Conservation (phyloP, 345 rosid species). For the Geranium brycei region DNA sequence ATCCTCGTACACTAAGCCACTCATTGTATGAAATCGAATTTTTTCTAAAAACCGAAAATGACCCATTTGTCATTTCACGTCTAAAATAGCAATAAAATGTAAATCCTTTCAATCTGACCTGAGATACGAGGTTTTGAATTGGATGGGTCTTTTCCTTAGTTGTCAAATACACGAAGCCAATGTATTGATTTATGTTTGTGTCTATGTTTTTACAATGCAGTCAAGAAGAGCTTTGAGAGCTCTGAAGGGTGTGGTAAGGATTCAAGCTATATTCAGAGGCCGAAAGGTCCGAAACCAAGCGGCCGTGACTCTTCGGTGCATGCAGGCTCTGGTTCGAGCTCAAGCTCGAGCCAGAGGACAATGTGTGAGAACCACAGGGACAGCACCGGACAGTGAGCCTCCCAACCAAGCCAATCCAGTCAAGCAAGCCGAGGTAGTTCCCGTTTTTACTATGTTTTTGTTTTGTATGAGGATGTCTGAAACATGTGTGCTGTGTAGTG, state of each 20-base stretch:
- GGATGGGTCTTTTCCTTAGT: too few species aligned
- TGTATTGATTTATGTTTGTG: too few species aligned
- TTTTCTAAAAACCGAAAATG: too few species aligned
- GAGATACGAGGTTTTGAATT: too few species aligned
- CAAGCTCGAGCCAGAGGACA: conserved; percentile 68
- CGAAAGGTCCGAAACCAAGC: conserved; percentile 83
- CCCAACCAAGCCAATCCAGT: too few species aligned
- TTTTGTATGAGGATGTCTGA: background rate
- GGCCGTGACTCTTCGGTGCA: conserved; percentile 80
- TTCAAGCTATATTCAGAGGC: conserved; percentile 83
- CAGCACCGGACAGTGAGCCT: background rate
- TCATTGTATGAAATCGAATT: too few species aligned
- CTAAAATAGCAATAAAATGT: too few species aligned
- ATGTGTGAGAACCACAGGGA: conserved; percentile 15
- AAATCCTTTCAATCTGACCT: too few species aligned
- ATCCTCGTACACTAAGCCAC: too few species aligned
- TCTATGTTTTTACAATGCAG: conserved; percentile 20
- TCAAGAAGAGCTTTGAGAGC: conserved; percentile 80
- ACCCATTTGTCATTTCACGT: too few species aligned
- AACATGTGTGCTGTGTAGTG: too few species aligned
- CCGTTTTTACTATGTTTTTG: background rate
- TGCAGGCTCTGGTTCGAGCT: conserved; percentile 92
- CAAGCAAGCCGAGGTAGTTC: conserved; percentile 65
- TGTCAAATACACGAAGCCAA: too few species aligned
- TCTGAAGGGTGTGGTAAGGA: conserved; percentile 71